Percentiles rank a stretch among this genome's conserved stretches.
phyloP scores from a whole-genome alignment of 2,329 filamentous ascomycete genomes.

The Aspergillus clavatus region DNA sequence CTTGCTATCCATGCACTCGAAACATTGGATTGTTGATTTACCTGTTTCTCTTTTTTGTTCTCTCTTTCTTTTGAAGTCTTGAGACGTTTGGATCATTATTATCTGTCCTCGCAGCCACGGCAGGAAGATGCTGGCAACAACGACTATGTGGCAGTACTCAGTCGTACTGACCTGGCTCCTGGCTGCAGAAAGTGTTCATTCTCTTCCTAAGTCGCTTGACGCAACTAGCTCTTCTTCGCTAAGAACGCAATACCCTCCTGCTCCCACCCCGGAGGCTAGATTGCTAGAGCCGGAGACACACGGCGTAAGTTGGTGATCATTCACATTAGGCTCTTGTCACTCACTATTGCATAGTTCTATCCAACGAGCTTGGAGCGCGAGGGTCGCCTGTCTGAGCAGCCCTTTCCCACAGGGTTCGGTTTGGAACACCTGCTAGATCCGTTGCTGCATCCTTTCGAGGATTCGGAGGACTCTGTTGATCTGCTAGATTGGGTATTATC shows the following conservation, averaged over 20 bases:
- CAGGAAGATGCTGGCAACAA: slow-evolving; percentile 21
- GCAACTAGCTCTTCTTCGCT: slow-evolving; percentile 16
- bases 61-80: background rate
- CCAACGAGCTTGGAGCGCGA: slow-evolving; percentile 27
- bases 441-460: slow-evolving; percentile 8
- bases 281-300: slow-evolving; percentile 23
- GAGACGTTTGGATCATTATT: background rate
- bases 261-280: slow-evolving; percentile 21
- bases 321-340: background rate
- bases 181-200: slow-evolving; percentile 23
- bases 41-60: background rate
- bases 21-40: background rate
- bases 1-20: background rate
- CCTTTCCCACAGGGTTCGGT: slow-evolving; percentile 22
- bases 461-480: background rate
- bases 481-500: slow-evolving; percentile 10
- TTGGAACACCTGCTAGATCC: slow-evolving; percentile 15
- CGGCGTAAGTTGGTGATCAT: slow-evolving; percentile 26
- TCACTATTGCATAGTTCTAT: slow-evolving; percentile 22
- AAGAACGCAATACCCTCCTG: slow-evolving; percentile 37
- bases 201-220: slow-evolving; percentile 21
- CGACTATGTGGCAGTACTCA: slow-evolving; percentile 20
- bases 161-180: slow-evolving; percentile 35
- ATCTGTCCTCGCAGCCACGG: background rate
- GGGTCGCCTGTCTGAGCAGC: slow-evolving; percentile 25